Evolutionary conservation across 140 eudicot genomes (phyloP).

Genomic region (Flaveria floridana): DNA sequence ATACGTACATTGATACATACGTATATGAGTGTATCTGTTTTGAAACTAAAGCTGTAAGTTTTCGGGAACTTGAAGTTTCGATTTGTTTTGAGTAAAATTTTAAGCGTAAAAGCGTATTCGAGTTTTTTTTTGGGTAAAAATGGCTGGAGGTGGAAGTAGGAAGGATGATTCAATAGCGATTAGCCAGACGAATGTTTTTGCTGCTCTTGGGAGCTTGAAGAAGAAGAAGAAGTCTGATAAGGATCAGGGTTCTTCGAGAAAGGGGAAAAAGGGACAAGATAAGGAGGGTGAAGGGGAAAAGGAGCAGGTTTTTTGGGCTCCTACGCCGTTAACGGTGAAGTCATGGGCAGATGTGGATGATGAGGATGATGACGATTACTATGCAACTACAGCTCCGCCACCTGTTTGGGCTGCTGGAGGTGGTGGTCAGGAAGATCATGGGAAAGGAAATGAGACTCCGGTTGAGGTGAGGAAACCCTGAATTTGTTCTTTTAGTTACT

Average conservation of each 20-base stretch:
- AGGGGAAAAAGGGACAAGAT: conserved; percentile 39
- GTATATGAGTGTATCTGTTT: conserved; percentile 22
- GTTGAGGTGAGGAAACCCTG: conserved; percentile 47
- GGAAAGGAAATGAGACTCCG: conserved; percentile 43
- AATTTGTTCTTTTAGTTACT: background rate
- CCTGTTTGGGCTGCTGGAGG: conserved; percentile 59
- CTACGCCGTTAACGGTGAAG: conserved; percentile 59
- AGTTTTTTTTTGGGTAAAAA: conserved; percentile 31
- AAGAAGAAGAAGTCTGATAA: conserved; percentile 86
- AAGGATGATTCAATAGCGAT: conserved; percentile 66
- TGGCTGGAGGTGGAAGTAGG: conserved; percentile 90
- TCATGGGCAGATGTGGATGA: conserved; percentile 99
- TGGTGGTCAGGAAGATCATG: conserved; percentile 40
- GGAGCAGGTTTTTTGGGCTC: conserved; percentile 76
- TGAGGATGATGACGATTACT: conserved; percentile 90
- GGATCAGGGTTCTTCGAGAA: conserved; percentile 1
- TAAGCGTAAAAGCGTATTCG: conserved; percentile 16
- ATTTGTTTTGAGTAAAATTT: conserved; percentile 5
- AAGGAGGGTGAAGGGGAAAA: conserved; percentile 38
- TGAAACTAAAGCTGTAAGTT: conserved; percentile 17
- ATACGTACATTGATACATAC: conserved; percentile 5
- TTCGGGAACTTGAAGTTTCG: conserved; percentile 18
- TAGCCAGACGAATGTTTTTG: conserved; percentile 76
- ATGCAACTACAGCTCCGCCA: conserved; percentile 71
- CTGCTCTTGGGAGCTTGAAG: conserved; percentile 76